Evolutionary conservation across 331 rosid species (phyloP), one percentile per base, ranked within the genome.

Genomic region (Rosa hybrid): DNA sequence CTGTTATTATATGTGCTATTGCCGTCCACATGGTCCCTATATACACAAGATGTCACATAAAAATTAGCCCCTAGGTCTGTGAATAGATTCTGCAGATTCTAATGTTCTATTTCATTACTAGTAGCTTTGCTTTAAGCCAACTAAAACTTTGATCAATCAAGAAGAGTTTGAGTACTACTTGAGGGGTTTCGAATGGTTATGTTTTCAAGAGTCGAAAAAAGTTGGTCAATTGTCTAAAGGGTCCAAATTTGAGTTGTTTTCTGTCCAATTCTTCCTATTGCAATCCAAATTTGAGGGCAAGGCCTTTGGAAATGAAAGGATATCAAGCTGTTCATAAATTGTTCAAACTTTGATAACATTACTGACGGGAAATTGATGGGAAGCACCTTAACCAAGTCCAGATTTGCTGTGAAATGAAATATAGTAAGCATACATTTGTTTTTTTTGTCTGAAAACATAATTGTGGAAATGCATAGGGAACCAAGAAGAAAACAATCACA

Each of bases 1-100:
- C 97, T 1, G 94, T 88, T 81, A 94, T 86, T 30, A 94, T 86
- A 72, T 92, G 97, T 44, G 97, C 91, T 18, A 81, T 8, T 0
- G 93, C 92, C 1, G 86, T 86, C 91, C 89, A 80, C 17, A 78
- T 23, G 14, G 84, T 78, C 16, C 93, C 96, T 90, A 50, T 38
- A 72, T 21, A 44, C 7, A 12, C 16, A 39, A 42, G 20, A 34
- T 4, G 45, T 12, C 63, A 49, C 18, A n/a, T 7, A 1, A 7
- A 77, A 0, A 46, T 77, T n/a, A 49, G 23, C 74, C 41, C 25
- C 50, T 8, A 1, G 7, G 49, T 77, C 46, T 17, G 6, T 25
- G 25, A 7, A 18, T 30, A 67, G 25, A 67, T 39, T 67, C 48
- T 38, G 25, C 46, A 67, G 49, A 9, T 18, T 67, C 27, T 16